Evolutionary conservation across 345 rosid species (phyloP).

Genomic region (Physaria fendleri): DNA sequence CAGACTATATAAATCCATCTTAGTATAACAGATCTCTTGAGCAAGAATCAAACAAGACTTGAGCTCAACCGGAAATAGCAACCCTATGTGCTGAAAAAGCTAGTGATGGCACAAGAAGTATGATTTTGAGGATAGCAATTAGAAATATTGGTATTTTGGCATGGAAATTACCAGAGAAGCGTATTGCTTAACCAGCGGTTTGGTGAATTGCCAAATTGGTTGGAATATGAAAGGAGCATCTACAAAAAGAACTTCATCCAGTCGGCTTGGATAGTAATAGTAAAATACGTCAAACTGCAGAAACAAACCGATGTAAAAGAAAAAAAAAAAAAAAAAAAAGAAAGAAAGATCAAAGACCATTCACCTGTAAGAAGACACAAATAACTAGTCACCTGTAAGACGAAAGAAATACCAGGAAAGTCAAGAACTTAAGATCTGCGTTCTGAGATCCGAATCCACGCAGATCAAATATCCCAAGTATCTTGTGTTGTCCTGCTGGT

Average conservation of each 20-base stretch:
- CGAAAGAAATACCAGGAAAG: slow-evolving; percentile 56
- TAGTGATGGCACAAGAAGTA: neutral
- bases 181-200: slow-evolving; percentile 68
- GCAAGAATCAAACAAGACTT: neutral
- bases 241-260: slow-evolving; percentile 80
- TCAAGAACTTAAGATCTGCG: slow-evolving; percentile 68
- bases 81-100: neutral
- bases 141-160: neutral
- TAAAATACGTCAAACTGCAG: slow-evolving; percentile 84
- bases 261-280: slow-evolving; percentile 81
- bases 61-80: neutral
- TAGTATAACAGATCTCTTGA: neutral
- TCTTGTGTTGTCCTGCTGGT: slow-evolving; percentile 58
- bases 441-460: slow-evolving; percentile 59
- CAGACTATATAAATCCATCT: neutral
- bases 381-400: slow-evolving; percentile 3
- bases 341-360: neutral
- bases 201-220: slow-evolving; percentile 77
- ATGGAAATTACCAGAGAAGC: slow-evolving; percentile 63
- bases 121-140: neutral
- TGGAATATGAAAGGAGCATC: slow-evolving; percentile 82
- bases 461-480: slow-evolving; percentile 76
- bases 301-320: slow-evolving; percentile 1
- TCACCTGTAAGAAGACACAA: neutral
- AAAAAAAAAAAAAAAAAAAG: slow-evolving; percentile 5